phyloP scores from a whole-genome alignment of 352 stramenopile species.

The Phytophthora constricta region DNA sequence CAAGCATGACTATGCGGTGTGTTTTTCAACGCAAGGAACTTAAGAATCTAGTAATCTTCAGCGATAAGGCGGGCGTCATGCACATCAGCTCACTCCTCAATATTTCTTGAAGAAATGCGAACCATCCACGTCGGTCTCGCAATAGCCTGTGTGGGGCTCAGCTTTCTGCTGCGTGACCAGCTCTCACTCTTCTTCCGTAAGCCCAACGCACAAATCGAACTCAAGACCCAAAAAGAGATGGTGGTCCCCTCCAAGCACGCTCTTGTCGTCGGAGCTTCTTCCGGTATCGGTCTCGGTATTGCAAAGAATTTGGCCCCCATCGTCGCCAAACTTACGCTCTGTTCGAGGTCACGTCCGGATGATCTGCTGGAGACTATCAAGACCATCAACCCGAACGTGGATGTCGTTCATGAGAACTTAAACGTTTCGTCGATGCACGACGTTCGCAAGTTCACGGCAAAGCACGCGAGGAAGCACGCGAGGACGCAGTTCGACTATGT shows the following conservation, averaged over 20 bases:
- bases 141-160: no score
- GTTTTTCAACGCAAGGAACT: no score
- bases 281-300: constrained; percentile 24
- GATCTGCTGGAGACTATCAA: constrained; percentile 16
- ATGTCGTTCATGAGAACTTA: constrained; percentile 21
- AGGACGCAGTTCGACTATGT: constrained; percentile 16
- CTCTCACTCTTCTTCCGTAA: no score
- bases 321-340: constrained; percentile 29
- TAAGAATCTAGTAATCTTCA: no score
- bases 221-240: constrained; percentile 23
- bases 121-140: no score
- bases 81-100: no score
- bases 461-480: constrained; percentile 4
- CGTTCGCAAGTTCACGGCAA: constrained; percentile 22
- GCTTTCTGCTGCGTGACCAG: no score
- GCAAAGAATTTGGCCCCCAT: constrained; percentile 27
- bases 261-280: constrained; percentile 33
- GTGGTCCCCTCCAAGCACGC: constrained; percentile 25
- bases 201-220: no score
- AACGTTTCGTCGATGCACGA: constrained; percentile 22
- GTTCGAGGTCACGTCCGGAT: constrained; percentile 17
- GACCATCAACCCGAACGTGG: constrained; percentile 16
- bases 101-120: no score
- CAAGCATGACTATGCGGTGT: no score
- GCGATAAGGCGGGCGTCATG: no score